Percentiles rank a stretch among this genome's conserved stretches.
phyloP scores from a whole-genome alignment of 148 eudicot species.

The Cornus suecica region DNA sequence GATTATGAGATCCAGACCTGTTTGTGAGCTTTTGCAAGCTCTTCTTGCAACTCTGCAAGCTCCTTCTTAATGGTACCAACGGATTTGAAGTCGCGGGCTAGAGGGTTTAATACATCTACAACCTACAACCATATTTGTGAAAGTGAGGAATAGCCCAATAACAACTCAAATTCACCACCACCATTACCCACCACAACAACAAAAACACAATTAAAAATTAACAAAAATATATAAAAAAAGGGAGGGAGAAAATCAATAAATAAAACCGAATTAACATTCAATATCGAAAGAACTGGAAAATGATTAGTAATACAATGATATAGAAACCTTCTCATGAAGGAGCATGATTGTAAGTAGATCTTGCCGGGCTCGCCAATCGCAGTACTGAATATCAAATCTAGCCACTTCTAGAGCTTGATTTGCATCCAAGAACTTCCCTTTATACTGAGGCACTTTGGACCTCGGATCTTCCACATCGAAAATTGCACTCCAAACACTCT shows the following conservation, averaged over 20 bases:
- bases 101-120: conserved; percentile 89
- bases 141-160: conserved; percentile 23
- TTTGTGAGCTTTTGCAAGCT: conserved; percentile 80
- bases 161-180: neutral
- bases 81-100: conserved; percentile 90
- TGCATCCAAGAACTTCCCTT: conserved; percentile 84
- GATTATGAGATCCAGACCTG: conserved; percentile 44
- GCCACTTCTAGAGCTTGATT: conserved; percentile 87
- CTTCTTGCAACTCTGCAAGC: conserved; percentile 79
- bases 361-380: conserved; percentile 97
- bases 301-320: neutral
- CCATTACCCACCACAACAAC: too few relatives aligned
- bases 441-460: conserved; percentile 48
- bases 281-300: neutral
- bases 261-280: neutral
- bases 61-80: conserved; percentile 84
- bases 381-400: conserved; percentile 80
- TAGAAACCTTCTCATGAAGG: conserved; percentile 80
- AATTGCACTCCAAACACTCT: conserved; percentile 58
- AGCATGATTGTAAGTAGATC: conserved; percentile 90
- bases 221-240: neutral
- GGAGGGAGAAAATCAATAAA: too few relatives aligned
- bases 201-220: neutral
- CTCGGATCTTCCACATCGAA: conserved; percentile 91
- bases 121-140: conserved; percentile 42